Conservation (phyloP, 176 grass and related monocot genomes). For the Saccharum officinarum region DNA sequence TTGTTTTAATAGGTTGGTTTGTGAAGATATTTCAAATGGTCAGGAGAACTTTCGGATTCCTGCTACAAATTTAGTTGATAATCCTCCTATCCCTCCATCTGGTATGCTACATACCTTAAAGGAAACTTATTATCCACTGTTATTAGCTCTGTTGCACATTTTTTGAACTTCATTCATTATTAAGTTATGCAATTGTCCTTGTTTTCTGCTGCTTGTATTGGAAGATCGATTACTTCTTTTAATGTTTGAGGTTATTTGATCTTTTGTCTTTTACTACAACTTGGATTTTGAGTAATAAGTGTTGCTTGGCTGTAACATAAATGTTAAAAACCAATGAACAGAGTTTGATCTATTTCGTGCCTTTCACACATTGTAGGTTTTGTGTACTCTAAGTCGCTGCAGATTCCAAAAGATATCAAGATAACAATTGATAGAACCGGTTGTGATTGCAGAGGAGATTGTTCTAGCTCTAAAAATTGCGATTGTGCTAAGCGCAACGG, state of each 20-base stretch:
- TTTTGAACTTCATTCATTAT: constrained; percentile 22
- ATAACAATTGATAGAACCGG: constrained; percentile 47
- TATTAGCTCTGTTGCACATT: background rate
- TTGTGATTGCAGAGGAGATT: constrained; percentile 65
- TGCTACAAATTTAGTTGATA: constrained; percentile 76
- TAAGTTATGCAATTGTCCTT: constrained; percentile 1
- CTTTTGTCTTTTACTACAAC: background rate
- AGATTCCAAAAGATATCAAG: constrained; percentile 41
- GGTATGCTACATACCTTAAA: constrained; percentile 34
- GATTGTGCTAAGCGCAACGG: constrained; percentile 59
- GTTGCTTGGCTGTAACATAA: background rate
- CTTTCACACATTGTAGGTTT: constrained; percentile 45
- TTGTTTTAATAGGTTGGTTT: constrained; percentile 51
- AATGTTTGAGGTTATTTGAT: background rate
- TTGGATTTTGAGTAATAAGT: background rate
- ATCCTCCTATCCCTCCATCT: constrained; percentile 57
- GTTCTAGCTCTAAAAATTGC: constrained; percentile 51
- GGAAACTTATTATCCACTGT: background rate
- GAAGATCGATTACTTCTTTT: constrained; percentile 5
- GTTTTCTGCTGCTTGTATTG: background rate
- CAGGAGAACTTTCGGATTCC: constrained; percentile 67
- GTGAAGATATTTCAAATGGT: constrained; percentile 55
- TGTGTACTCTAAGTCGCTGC: constrained; percentile 53
- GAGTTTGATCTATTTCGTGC: constrained; percentile 8
- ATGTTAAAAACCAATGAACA: background rate